phyloP scores from a whole-genome alignment of 495 filamentous ascomycete species.

The Geopyxis carbonaria region DNA sequence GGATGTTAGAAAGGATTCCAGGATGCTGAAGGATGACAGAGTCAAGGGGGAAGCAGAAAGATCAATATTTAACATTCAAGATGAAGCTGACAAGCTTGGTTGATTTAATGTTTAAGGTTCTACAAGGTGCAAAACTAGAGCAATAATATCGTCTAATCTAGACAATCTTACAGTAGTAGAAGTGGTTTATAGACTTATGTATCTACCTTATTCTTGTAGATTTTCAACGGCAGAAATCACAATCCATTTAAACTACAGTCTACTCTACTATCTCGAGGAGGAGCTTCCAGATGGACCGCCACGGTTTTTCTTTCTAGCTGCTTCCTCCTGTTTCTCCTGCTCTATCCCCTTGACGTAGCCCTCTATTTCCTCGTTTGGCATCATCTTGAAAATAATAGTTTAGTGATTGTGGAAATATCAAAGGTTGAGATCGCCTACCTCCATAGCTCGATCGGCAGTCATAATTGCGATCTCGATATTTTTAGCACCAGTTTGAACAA shows the following conservation, averaged over 20 bases:
- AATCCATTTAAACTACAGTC: too few species aligned
- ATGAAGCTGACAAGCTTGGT: constrained; percentile 2
- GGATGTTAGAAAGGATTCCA: constrained; percentile 64
- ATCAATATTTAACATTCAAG: constrained; percentile 5
- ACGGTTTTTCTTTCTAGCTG: constrained; percentile 81
- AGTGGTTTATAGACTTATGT: too few species aligned
- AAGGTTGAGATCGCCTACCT: constrained; percentile 28
- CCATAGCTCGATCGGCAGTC: constrained; percentile 78
- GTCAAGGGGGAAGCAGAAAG: constrained; percentile 40
- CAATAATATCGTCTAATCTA: too few species aligned
- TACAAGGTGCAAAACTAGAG: too few species aligned
- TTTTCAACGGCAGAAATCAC: too few species aligned
- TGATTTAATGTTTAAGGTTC: too few species aligned
- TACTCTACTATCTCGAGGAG: constrained; percentile 6
- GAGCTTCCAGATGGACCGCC: constrained; percentile 11
- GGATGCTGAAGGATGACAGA: constrained; percentile 89
- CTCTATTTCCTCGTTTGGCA: constrained; percentile 89
- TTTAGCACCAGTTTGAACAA: constrained; percentile 96
- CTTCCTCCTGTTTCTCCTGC: constrained; percentile 97
- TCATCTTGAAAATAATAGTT: constrained; percentile 36
- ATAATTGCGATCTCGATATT: constrained; percentile 99
- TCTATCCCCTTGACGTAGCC: constrained; percentile 94
- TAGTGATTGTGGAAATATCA: not conserved
- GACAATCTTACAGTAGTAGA: too few species aligned
- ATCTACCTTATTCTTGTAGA: too few species aligned